Conservation (phyloP, 176 grass and related monocot genomes). For the Ensete glaucum region DNA sequence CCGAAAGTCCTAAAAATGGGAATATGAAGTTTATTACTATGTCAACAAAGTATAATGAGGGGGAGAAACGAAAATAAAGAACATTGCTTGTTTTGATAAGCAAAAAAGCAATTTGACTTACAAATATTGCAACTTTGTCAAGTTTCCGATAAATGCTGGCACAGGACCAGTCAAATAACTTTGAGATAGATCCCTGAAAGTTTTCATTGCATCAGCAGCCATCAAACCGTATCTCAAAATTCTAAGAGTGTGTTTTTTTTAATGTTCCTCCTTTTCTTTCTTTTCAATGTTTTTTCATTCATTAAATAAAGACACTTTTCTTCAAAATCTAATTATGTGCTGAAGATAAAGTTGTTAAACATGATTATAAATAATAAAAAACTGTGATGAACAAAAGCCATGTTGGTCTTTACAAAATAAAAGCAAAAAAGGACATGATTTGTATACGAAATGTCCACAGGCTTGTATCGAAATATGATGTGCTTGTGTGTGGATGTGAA, state of each 20-base stretch:
- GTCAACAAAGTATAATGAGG: no score
- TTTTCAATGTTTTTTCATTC: not conserved
- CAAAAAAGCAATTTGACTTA: constrained; percentile 10
- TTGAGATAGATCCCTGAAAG: constrained; percentile 38
- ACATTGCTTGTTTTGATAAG: no score
- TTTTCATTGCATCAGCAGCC: no score
- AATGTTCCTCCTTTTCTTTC: no score
- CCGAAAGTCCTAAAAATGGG: constrained; percentile 31
- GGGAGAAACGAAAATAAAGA: no score
- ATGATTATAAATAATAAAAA: not conserved
- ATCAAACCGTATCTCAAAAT: no score
- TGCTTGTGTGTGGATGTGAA: no score
- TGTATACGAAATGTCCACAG: no score
- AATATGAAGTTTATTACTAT: no score
- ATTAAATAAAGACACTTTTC: not conserved
- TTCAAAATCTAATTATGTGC: not conserved
- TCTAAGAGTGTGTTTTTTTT: no score
- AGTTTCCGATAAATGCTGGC: constrained; percentile 54
- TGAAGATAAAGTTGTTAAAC: not conserved
- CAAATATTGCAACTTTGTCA: constrained; percentile 65
- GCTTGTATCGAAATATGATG: no score
- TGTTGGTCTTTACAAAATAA: not conserved
- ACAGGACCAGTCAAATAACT: constrained; percentile 68
- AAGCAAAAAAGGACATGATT: no score
- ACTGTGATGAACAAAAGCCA: not conserved